Conservation (phyloP, 2,329 filamentous ascomycete genomes). For the Aspergillus oerlinghausenensis region DNA sequence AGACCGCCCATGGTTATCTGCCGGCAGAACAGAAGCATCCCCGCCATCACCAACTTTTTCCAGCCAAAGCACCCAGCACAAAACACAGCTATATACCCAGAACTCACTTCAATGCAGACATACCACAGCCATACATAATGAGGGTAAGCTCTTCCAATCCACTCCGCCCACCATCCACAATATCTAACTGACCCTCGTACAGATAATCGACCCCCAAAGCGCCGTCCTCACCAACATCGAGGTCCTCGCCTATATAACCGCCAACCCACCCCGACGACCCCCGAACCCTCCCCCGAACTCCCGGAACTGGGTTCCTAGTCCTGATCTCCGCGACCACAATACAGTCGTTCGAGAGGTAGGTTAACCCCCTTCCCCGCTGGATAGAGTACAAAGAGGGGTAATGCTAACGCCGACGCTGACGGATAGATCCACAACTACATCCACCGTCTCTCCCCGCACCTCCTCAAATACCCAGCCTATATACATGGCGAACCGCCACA, state of each 20-base stretch:
- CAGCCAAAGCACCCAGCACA: conserved; percentile 8
- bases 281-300: conserved; percentile 36
- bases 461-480: conserved; percentile 35
- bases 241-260: conserved; percentile 39
- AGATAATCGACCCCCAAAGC: conserved; percentile 44
- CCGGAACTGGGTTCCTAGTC: conserved; percentile 36
- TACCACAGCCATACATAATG: conserved; percentile 12
- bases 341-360: conserved; percentile 44
- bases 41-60: conserved; percentile 5
- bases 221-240: conserved; percentile 43
- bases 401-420: background rate
- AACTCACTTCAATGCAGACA: background rate
- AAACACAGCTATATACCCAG: background rate
- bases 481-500: conserved; percentile 6
- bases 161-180: background rate
- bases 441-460: conserved; percentile 36
- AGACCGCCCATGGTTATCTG: conserved; percentile 8
- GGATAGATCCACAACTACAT: conserved; percentile 40
- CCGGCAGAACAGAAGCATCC: conserved; percentile 23
- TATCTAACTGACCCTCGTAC: background rate
- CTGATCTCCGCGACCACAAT: conserved; percentile 43
- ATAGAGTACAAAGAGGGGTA: no score
- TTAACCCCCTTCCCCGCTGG: no score
- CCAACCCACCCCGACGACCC: conserved; percentile 39
- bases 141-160: conserved; percentile 13